Conservation (phyloP, 73 alveolate genomes). For the Stentor coeruleus region DNA sequence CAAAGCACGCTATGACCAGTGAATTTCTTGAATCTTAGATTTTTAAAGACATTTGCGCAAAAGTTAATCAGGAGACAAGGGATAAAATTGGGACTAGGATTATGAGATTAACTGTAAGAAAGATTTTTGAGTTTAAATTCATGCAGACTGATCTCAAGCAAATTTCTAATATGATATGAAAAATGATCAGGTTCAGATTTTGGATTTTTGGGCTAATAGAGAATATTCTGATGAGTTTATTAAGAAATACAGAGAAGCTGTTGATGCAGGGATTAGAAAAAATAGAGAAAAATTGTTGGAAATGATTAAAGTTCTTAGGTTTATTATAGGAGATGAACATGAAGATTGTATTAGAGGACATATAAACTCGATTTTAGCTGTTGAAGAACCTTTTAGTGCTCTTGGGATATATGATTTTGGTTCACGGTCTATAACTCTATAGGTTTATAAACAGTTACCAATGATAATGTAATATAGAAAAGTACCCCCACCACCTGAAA, state of each 20-base stretch:
- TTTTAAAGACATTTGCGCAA: conserved; percentile 36
- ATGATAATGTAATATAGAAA: conserved; percentile 57
- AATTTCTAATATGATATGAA: conserved; percentile 57
- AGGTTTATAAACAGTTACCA: conserved; percentile 47
- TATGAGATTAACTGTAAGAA: conserved; percentile 53
- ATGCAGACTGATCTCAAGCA: conserved; percentile 84
- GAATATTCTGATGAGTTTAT: conserved; percentile 43
- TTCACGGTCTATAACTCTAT: conserved; percentile 33
- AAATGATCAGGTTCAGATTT: conserved; percentile 34
- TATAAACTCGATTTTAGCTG: conserved; percentile 36
- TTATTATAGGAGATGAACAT: conserved; percentile 66
- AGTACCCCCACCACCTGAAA: conserved; percentile 76
- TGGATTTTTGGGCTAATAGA: conserved; percentile 72
- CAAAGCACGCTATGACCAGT: conserved; percentile 49
- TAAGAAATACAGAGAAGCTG: conserved; percentile 45
- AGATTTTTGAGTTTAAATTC: conserved; percentile 58
- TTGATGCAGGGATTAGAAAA: conserved; percentile 45
- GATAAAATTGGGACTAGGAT: conserved; percentile 52
- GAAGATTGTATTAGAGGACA: conserved; percentile 61
- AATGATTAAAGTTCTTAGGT: conserved; percentile 37
- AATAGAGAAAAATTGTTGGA: conserved; percentile 40
- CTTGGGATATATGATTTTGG: conserved; percentile 54
- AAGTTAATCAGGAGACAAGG: conserved; percentile 43
- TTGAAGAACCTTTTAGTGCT: conserved; percentile 64
- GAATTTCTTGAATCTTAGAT: conserved; percentile 56